A percentile compares a stretch with the other conserved stretches of the same genome.
These are phyloP conservation scores for Suillus hirtellus DNA, from an alignment of 768 basidiomycete genomes.

Conservation along the genomic window DNA sequence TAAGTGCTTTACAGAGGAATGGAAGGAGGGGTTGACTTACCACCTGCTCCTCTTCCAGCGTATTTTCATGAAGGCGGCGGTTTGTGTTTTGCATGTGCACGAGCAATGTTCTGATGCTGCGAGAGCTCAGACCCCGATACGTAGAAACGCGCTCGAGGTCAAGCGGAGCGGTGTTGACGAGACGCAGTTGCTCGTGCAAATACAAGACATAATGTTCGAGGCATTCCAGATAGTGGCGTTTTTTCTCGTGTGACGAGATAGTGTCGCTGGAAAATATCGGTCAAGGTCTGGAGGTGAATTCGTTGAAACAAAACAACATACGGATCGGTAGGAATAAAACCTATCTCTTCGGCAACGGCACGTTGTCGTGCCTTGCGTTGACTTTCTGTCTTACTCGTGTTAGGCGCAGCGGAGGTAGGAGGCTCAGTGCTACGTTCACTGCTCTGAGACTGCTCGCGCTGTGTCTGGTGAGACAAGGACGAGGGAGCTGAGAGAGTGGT, in stretches of 20 bases:
- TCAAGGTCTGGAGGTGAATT: not conserved
- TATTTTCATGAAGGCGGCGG: slow-evolving; percentile 50
- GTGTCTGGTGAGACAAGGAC: not conserved
- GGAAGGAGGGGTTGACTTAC: slow-evolving; percentile 32
- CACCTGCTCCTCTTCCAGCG: slow-evolving; percentile 53
- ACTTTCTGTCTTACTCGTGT: slow-evolving; percentile 41
- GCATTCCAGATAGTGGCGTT: slow-evolving; percentile 71
- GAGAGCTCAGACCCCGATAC: slow-evolving; percentile 58
- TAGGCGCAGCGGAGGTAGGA: not conserved
- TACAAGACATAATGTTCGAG: slow-evolving; percentile 70
- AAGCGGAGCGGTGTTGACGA: slow-evolving; percentile 48
- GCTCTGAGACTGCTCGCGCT: not conserved
- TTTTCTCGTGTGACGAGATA: slow-evolving; percentile 81
- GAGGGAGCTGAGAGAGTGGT: not conserved
- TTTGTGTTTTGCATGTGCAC: slow-evolving; percentile 68
- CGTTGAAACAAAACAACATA: slow-evolving; percentile 30
- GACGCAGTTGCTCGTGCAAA: slow-evolving; percentile 59
- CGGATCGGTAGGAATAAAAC: slow-evolving; percentile 64
- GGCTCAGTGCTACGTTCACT: not conserved
- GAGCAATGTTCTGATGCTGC: slow-evolving; percentile 68
- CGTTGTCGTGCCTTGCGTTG: slow-evolving; percentile 59
- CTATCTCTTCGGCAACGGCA: slow-evolving; percentile 54
- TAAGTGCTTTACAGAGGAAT: not conserved
- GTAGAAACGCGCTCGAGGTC: slow-evolving; percentile 50
- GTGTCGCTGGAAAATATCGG: slow-evolving; percentile 45